Conservation (phyloP, 1,139 yeast species). For the Protomyces inouyei region DNA sequence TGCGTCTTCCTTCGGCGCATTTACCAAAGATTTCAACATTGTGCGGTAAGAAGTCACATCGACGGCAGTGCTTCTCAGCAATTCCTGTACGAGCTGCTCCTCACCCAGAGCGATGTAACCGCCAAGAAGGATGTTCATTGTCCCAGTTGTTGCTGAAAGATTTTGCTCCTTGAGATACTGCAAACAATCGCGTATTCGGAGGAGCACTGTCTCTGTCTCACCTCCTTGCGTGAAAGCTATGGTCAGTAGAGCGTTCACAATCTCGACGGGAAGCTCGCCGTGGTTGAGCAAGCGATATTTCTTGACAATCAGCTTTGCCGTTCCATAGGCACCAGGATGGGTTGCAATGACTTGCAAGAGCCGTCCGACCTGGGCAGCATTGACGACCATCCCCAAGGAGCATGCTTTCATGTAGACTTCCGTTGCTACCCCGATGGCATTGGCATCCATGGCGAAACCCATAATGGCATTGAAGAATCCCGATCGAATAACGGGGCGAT, state of each 20-base stretch:
- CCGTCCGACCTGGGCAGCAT: slow-evolving; percentile 5
- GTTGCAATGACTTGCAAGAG: not conserved
- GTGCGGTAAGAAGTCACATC: slow-evolving; percentile 8
- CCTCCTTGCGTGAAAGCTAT: slow-evolving; percentile 1
- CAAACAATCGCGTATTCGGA: not conserved
- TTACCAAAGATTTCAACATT: slow-evolving; percentile 2
- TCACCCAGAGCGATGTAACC: slow-evolving; percentile 17
- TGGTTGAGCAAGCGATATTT: slow-evolving; percentile 6
- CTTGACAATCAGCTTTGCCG: slow-evolving; percentile 2
- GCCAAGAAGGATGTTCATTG: slow-evolving; percentile 16
- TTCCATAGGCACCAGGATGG: not conserved
- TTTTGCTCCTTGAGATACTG: not conserved
- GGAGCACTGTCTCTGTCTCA: not conserved
- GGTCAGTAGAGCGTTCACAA: slow-evolving; percentile 5
- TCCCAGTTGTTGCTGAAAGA: not conserved
- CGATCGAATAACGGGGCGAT: slow-evolving; percentile 9
- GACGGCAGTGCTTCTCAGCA: slow-evolving; percentile 1
- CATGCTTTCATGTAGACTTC: slow-evolving; percentile 24
- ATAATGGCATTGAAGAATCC: slow-evolving; percentile 17
- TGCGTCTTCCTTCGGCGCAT: not conserved
- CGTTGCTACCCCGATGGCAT: slow-evolving; percentile 19
- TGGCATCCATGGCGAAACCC: slow-evolving; percentile 19
- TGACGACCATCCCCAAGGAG: slow-evolving; percentile 4
- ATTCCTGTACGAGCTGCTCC: slow-evolving; percentile 1
- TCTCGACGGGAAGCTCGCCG: slow-evolving; percentile 4